Base-by-base conservation (phyloP, 768 basidiomycete species). In the Mycena pura region DNA sequence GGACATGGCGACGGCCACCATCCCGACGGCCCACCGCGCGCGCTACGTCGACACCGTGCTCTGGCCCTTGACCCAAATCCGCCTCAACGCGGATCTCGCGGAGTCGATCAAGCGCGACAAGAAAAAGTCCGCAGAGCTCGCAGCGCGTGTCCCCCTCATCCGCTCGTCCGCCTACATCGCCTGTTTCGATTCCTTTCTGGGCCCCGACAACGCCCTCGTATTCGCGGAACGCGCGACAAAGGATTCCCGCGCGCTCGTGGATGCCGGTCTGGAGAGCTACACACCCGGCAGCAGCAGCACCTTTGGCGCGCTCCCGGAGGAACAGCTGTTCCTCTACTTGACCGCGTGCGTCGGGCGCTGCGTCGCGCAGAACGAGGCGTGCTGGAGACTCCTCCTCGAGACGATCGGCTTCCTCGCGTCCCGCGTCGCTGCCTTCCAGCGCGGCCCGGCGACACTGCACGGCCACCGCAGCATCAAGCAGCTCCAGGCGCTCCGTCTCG, bases 31-130 rank as follows among this genome's bases (percentile, higher is more conserved):
- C 21, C 59, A 60, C 40, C 60, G 62, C 53, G 62, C 60, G 24
- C 45, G 57, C n/a, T 67, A 63, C 32, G 45, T 63, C 46, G 62
- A 67, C 25, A 47, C 54, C 29, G 58, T 67, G 31, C 50, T 67
- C 31, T 67, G 57, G 62, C 62, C 65, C 21, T 36, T 66, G 28
- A 50, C 65, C 3, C 45, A 58, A 41, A 46, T 66, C 31, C 34
- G 51, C 31, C 50, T 53, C 28, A 53, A 60, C 36, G n/a, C 44
- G 14, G 47, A 28, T 34, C 13, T 57, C 19, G 43, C 48, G 3
- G 55, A 59, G 49, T 56, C 62, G 29, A 44, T 53, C 36, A 55
- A 59, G 38, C 34, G 46, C 29, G 48, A 64, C 44, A 60, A 63
- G 41, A 56, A 64, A 56, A 60, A 63, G 31, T 51, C 46, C 22